phyloP scores from a whole-genome alignment of 1,284 basidiomycete genomes.

The Irpex sp. region DNA sequence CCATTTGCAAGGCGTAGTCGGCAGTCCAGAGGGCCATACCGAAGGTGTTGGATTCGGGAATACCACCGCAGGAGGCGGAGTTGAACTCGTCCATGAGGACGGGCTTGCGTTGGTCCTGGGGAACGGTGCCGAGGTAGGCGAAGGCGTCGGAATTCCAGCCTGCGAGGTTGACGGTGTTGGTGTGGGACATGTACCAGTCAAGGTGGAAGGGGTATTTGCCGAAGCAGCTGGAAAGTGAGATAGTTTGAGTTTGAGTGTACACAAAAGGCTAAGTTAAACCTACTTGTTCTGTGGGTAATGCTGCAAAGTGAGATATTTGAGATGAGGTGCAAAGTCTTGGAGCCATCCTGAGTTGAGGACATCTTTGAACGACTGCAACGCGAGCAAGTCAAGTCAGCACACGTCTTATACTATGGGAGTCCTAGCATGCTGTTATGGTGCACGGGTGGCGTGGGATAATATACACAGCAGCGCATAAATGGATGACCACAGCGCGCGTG shows the following conservation, averaged over 20 bases:
- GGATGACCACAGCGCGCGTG: not conserved
- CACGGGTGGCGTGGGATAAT: not conserved
- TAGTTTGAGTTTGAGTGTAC: not conserved
- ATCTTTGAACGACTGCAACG: conserved; percentile 31
- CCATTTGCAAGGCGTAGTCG: conserved; percentile 49
- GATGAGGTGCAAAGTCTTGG: conserved; percentile 27
- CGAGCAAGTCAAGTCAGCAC: not conserved
- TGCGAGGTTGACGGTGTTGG: conserved; percentile 29
- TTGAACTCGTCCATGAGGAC: conserved; percentile 65
- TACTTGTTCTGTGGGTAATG: conserved; percentile 26
- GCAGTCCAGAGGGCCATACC: conserved; percentile 56
- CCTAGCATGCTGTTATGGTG: not conserved
- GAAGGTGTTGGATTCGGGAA: conserved; percentile 55
- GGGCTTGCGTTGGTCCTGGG: conserved; percentile 25
- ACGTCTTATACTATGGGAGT: not conserved
- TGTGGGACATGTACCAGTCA: conserved; percentile 26
- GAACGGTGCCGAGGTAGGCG: conserved; percentile 14
- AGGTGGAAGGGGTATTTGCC: conserved; percentile 23
- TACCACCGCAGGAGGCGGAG: conserved; percentile 61
- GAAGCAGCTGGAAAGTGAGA: conserved; percentile 11
- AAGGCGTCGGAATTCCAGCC: conserved; percentile 40
- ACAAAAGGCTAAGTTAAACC: not conserved
- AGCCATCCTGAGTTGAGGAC: conserved; percentile 40
- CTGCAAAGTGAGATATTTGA: conserved; percentile 42
- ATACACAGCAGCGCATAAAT: no score